phyloP scores from a whole-genome alignment of 345 rosid species.

The Viola odorata region DNA sequence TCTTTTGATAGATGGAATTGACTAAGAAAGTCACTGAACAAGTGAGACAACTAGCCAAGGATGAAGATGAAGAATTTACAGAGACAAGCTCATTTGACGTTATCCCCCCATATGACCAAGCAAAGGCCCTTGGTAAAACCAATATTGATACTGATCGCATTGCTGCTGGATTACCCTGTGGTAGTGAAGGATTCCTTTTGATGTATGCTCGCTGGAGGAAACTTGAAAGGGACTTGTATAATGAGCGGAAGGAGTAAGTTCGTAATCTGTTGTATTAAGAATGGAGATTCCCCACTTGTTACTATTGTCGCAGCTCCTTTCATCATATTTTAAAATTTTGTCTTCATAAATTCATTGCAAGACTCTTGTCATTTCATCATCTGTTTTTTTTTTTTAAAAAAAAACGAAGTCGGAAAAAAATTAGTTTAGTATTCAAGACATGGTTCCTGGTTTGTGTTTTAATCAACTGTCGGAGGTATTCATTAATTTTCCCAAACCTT shows the following conservation, averaged over 20 bases:
- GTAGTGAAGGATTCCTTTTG: conserved; percentile 96
- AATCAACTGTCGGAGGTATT: too few species aligned
- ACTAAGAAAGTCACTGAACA: conserved; percentile 93
- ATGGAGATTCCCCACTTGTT: background rate
- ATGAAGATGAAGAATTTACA: conserved; percentile 74
- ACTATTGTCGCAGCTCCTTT: conserved; percentile 6
- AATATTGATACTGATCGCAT: conserved; percentile 94
- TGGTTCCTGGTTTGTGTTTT: too few species aligned
- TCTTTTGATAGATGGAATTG: conserved; percentile 51
- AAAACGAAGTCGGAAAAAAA: background rate
- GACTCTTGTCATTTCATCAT: background rate
- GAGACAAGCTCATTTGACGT: conserved; percentile 63
- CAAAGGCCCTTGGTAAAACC: conserved; percentile 96
- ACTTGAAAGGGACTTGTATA: conserved; percentile 95
- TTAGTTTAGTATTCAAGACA: too few species aligned
- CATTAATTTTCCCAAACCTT: background rate
- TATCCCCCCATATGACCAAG: conserved; percentile 93
- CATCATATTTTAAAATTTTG: background rate
- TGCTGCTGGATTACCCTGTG: conserved; percentile 99
- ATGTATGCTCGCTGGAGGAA: conserved; percentile 99
- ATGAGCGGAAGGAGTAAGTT: conserved; percentile 85
- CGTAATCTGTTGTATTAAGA: background rate
- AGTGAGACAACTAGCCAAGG: conserved; percentile 82
- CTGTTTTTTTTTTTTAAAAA: background rate
- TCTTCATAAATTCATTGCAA: background rate